Base-by-base conservation (phyloP, 179 eudicot genomes). In the Beta macrorhiza region DNA sequence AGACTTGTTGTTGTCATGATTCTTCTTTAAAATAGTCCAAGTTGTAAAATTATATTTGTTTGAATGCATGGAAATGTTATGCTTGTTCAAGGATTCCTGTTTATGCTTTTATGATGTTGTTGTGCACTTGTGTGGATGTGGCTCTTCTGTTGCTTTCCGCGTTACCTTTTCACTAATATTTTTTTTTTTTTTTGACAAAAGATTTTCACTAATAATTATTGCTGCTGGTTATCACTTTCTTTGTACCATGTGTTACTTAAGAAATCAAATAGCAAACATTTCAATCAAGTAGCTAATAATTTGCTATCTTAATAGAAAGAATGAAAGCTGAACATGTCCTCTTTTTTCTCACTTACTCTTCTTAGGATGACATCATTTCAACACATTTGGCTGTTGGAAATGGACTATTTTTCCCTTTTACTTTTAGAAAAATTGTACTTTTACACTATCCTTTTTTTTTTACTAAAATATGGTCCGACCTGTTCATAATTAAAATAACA, bases 101-200 rank as follows among this genome's bases (percentile, higher is more conserved):
- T 49, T 52, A 74, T 22, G 42, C 77, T 10, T 10, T 74, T 9
- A 49, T 5, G 53, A 5, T 49, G 53, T 49, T 49, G 53, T 49
- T 49, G 53, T 49, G 16, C 20, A 61, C 19, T 11, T 49, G 10
- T 72, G 75, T 72, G 13, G 52, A 64, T 17, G 12, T 72, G 47
- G 47, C 55, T 74, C 45, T 56, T 37, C 0, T 58, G 20, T 74
- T 56, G 77, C 77, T 74, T 74, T 74, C 63, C 77, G 44, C 64
- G 64, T 56, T 55, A 16, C 78, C 10, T 74, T 75, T 37, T 58
- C 78, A 57, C 57, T 29, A 56, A 32, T 56, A 56, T 25, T 25
- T 25, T 25, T 25, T 25, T 25, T 25, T 25, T 25, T 25, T 25
- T 25, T 25, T 25, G 25, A 25, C 25, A 25, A 25, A 25, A 25